Evolutionary conservation across 768 basidiomycete species (phyloP).

Genomic region (Auricularia sp.): DNA sequence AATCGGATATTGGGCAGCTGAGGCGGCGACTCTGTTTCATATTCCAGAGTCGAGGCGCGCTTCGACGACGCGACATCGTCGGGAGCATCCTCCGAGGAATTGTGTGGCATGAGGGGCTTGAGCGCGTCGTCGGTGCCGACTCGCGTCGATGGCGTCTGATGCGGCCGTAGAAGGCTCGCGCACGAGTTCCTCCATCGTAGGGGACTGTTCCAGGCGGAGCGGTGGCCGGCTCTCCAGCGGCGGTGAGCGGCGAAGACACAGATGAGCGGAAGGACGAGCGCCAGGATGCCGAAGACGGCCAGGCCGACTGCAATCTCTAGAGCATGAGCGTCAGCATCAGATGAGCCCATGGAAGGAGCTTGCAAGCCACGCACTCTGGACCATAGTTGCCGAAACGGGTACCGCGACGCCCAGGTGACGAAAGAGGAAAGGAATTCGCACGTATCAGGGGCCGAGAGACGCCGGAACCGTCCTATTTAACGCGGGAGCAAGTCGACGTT

Average conservation of each 20-base stretch:
- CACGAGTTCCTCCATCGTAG: neutral
- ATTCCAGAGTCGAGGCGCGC: too few species aligned
- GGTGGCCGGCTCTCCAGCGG: neutral
- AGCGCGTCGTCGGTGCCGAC: neutral
- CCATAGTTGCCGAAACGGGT: too few species aligned
- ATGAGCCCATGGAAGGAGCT: neutral
- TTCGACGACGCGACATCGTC: neutral
- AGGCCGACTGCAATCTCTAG: neutral
- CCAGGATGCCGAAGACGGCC: neutral
- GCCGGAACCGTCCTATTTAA: neutral
- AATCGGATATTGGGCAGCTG: too few species aligned
- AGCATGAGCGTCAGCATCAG: neutral
- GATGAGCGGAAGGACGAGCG: neutral
- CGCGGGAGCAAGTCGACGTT: neutral
- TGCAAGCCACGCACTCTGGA: neutral
- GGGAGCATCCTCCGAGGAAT: neutral
- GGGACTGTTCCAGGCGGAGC: neutral
- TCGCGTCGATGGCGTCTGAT: neutral
- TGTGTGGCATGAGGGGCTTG: neutral
- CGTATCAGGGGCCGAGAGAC: neutral
- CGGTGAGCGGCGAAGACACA: neutral
- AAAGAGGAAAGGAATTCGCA: too few species aligned
- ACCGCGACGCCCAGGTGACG: too few species aligned
- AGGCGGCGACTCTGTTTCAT: too few species aligned
- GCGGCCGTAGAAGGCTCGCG: neutral